Conservation (phyloP, 1,139 yeast genomes). For the Kodamaea arcana region DNA sequence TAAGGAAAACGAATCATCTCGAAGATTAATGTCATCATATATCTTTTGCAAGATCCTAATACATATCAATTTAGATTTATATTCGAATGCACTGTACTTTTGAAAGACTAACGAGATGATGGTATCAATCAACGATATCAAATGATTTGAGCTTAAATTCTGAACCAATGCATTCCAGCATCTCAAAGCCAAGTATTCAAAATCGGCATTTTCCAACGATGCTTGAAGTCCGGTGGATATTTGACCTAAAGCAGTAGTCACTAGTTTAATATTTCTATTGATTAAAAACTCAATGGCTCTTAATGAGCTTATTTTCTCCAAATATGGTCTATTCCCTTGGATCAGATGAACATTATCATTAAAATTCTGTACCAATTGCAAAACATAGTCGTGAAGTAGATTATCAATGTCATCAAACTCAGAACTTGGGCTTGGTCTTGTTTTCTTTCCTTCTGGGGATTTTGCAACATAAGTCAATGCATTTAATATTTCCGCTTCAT, state of each 20-base stretch:
- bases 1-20: conserved; percentile 39
- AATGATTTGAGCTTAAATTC: conserved; percentile 47
- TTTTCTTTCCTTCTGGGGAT: conserved; percentile 15
- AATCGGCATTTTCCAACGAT: conserved; percentile 59
- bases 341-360: conserved; percentile 76
- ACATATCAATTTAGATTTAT: conserved; percentile 44
- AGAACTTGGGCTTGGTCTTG: conserved; percentile 5
- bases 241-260: conserved; percentile 81
- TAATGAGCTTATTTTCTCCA: conserved; percentile 69
- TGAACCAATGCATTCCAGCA: conserved; percentile 64
- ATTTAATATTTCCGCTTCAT: conserved; percentile 29
- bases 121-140: conserved; percentile 47
- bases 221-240: conserved; percentile 83
- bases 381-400: conserved; percentile 52
- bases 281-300: conserved; percentile 71
- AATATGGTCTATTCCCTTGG: conserved; percentile 64
- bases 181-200: conserved; percentile 59
- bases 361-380: conserved; percentile 76
- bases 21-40: conserved; percentile 32
- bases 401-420: conserved; percentile 11
- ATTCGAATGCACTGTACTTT: conserved; percentile 52
- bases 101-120: conserved; percentile 51
- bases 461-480: conserved; percentile 42
- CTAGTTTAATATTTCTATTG: conserved; percentile 53
- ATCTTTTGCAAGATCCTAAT: conserved; percentile 41